phyloP scores from a whole-genome alignment of 106 monocot genomes.

The Platanthera guangdongensis region DNA sequence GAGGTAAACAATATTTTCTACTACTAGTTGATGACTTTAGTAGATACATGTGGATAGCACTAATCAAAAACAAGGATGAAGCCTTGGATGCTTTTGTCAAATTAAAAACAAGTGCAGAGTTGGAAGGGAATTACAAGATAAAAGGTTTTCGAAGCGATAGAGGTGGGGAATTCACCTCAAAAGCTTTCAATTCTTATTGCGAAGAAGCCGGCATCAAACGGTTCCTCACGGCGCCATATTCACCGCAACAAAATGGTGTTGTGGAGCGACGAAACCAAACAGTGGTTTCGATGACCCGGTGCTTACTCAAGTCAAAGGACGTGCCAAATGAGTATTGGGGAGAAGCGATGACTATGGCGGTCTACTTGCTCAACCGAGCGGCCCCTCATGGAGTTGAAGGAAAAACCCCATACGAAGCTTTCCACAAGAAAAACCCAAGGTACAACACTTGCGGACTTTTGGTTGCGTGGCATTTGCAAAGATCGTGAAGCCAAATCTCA shows the following conservation, averaged over 20 bases:
- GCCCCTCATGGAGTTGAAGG: constrained; percentile 6
- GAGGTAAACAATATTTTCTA: no score
- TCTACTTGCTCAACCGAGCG: constrained; percentile 9
- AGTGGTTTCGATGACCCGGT: constrained; percentile 8
- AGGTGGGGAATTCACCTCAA: constrained; percentile 9
- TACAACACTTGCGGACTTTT: constrained; percentile 17
- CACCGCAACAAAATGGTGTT: constrained; percentile 21
- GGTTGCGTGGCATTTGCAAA: constrained; percentile 7
- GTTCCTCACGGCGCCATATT: neutral
- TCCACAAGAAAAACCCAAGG: neutral
- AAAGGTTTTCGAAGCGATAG: constrained; percentile 2
- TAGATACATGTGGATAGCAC: no score
- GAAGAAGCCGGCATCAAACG: neutral
- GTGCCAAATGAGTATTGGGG: constrained; percentile 12
- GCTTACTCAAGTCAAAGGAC: constrained; percentile 7
- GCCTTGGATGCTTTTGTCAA: no score
- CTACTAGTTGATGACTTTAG: no score
- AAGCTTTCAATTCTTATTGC: constrained; percentile 4
- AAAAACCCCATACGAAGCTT: constrained; percentile 18
- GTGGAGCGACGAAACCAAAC: constrained; percentile 16
- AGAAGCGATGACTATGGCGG: constrained; percentile 1
- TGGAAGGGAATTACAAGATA: no score
- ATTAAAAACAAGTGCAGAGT: no score
- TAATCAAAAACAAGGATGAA: no score
- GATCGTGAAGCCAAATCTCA: neutral